Conservation (phyloP, 139 green algal genomes). For the Chlorella ohadii region DNA sequence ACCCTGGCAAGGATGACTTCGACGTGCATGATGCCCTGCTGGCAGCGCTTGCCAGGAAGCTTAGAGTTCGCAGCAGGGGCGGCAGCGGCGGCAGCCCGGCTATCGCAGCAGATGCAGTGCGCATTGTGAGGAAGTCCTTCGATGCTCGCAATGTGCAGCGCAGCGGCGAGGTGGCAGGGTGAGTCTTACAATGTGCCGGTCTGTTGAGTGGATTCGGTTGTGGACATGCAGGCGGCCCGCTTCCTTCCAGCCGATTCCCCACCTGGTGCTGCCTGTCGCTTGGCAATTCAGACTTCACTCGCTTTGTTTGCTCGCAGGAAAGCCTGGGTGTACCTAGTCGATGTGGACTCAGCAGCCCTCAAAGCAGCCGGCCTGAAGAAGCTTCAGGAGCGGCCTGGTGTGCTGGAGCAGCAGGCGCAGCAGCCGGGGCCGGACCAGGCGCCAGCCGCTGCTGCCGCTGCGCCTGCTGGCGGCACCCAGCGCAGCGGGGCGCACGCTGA, state of each 20-base stretch:
- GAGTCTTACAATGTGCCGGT: too few species aligned
- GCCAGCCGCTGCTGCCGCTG: neutral
- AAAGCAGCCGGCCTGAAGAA: conserved; percentile 18
- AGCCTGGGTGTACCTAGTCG: conserved; percentile 74
- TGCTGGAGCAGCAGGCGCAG: conserved; percentile 27
- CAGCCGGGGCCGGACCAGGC: neutral
- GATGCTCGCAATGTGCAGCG: conserved; percentile 42
- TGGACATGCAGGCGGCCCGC: too few species aligned
- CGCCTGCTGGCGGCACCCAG: neutral
- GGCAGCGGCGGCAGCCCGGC: neutral
- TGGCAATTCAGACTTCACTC: neutral
- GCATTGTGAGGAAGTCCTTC: conserved; percentile 71
- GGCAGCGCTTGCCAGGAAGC: conserved; percentile 30
- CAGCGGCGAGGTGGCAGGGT: neutral
- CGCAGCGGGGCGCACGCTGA: conserved; percentile 9
- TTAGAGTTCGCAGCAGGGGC: conserved; percentile 42
- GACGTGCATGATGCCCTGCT: conserved; percentile 39
- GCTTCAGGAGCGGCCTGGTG: neutral
- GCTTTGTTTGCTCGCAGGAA: conserved; percentile 18
- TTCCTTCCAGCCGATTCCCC: too few species aligned
- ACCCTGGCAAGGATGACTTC: conserved; percentile 73
- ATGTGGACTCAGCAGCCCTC: conserved; percentile 51
- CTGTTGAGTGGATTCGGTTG: too few species aligned
- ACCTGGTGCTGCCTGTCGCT: neutral
- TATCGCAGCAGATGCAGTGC: conserved; percentile 5